phyloP scores from a whole-genome alignment of 2,329 filamentous ascomycete genomes.

The Fusarium sp. region DNA sequence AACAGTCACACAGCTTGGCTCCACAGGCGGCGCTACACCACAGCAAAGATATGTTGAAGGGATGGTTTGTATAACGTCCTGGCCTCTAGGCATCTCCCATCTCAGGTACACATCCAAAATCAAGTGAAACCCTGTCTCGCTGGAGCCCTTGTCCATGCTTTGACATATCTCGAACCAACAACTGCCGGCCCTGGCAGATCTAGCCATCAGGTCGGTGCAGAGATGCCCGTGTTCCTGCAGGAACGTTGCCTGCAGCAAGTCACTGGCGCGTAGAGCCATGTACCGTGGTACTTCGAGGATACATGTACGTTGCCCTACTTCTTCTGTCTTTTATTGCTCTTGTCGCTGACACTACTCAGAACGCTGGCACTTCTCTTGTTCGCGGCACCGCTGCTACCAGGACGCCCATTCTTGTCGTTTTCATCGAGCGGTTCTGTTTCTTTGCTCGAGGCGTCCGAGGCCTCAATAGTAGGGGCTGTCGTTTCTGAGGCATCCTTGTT shows the following conservation, averaged over 20 bases:
- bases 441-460: conserved; percentile 17
- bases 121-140: conserved; percentile 11
- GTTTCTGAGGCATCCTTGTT: conserved; percentile 17
- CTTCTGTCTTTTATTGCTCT: conserved; percentile 65
- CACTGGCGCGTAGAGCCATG: conserved; percentile 19
- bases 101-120: conserved; percentile 1
- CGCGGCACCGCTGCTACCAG: conserved; percentile 51
- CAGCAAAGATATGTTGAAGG: neutral
- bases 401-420: conserved; percentile 45
- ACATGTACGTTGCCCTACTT: conserved; percentile 47
- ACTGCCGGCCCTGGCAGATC: conserved; percentile 24
- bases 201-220: conserved; percentile 4
- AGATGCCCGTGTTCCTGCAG: conserved; percentile 21
- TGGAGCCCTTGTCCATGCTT: neutral
- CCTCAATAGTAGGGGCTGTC: conserved; percentile 11
- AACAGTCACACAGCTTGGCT: conserved; percentile 17
- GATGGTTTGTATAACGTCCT: conserved; percentile 7
- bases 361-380: conserved; percentile 88
- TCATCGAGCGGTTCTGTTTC: conserved; percentile 30
- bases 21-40: conserved; percentile 24
- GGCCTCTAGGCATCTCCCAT: neutral
- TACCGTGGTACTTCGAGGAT: conserved; percentile 36
- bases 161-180: conserved; percentile 21
- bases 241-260: conserved; percentile 24
- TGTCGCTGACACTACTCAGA: conserved; percentile 73